Evolutionary conservation across 2,329 filamentous ascomycete species (phyloP).

Genomic region (Akanthomyces dipterigenus): DNA sequence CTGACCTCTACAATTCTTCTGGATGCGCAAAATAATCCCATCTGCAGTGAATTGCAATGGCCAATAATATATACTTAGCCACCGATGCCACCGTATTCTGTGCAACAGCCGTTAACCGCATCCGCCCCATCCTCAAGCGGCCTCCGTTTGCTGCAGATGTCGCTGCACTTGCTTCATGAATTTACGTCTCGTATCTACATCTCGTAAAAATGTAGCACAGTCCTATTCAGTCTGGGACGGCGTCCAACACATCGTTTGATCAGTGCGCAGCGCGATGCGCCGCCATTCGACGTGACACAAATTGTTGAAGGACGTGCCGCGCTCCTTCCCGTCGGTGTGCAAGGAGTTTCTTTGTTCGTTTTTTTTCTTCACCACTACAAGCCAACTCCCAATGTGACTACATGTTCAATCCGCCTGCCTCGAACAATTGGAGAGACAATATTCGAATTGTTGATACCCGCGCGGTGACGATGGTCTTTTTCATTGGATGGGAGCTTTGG

Average conservation of each 20-base stretch:
- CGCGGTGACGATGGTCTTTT: constrained; percentile 43
- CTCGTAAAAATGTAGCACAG: not conserved
- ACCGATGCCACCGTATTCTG: not conserved
- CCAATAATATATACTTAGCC: not conserved
- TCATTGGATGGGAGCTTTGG: constrained; percentile 70
- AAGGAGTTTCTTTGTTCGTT: not conserved
- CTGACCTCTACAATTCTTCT: not conserved
- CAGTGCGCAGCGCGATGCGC: not conserved
- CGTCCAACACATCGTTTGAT: not conserved
- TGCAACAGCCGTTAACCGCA: not conserved
- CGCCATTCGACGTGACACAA: not conserved
- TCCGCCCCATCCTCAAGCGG: not conserved
- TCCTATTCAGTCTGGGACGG: not conserved
- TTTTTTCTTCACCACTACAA: not conserved
- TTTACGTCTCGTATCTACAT: not conserved
- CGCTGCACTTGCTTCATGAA: not conserved
- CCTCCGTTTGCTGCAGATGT: not conserved
- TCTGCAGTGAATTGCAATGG: not conserved
- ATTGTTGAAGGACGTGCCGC: not conserved
- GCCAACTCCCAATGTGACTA: not conserved
- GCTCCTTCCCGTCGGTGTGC: not conserved
- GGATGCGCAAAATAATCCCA: not conserved
- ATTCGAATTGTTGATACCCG: constrained; percentile 25
- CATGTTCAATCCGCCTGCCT: not conserved
- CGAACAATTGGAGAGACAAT: not conserved